Evolutionary conservation across 306 rosid species (phyloP), one percentile per base, ranked within the genome.

Genomic region (Cucumis hystrix): DNA sequence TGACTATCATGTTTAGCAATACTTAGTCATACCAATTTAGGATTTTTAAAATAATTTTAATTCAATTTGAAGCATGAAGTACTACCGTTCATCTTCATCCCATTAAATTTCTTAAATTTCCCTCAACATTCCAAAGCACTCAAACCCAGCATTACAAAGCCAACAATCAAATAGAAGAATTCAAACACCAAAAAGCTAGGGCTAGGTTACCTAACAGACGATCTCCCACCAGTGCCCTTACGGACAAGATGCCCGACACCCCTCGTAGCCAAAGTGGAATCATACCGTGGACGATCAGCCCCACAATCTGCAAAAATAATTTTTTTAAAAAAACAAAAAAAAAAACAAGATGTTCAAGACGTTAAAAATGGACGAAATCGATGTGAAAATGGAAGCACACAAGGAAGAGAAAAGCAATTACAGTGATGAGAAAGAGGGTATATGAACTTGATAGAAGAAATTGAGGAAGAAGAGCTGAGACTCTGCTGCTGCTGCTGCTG

Each of bases 151-250:
- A 70, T 25, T 45, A 12, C n/a, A 10, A 14, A n/a, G 30, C 9
- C 30, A 11, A 9, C 18, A 37, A 40, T 77, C 62, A 39, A 77
- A 59, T 12, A 67, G 10, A 15, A 1, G 25, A 67, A 49, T 14
- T 6, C 30, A 77, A 68, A 77, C 52, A 73, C 23, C 28, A 28
- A 30, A 35, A 35, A 67, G 23, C 59, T 55, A 59, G 39, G 35
- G 40, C 35, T 77, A 92, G 35, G 28, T 49, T 77, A 92, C 99
- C 99, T 96, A 35, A 96, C 99, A 41, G 99, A 96, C 12, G 99
- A 96, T 84, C 99, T 88, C 73, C 99, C 99, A 74, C 99, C 99
- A 1, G 99, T 96, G 79, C 99, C 99, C 93, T 92, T 96, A 84
- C 97, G 93, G 61, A 96, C 89, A 40, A 92, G 88, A 88, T 89